Conservation (phyloP, 768 basidiomycete species). For the Lactarius evosmus region DNA sequence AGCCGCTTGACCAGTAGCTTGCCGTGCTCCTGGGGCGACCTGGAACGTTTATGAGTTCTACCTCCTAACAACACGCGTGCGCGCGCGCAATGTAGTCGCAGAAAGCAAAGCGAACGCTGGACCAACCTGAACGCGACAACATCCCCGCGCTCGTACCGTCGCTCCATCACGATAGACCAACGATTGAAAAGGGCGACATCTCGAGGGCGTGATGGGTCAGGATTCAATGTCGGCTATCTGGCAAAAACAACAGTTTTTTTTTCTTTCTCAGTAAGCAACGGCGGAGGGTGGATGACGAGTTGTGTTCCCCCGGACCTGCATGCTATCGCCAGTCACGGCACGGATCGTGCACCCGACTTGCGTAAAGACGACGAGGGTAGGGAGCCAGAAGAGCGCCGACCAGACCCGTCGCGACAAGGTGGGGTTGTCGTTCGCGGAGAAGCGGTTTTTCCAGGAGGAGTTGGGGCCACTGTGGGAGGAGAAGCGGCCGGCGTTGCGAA, state of each 20-base stretch:
- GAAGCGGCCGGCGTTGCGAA: slow-evolving; percentile 3
- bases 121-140: slow-evolving; percentile 23
- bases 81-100: too few relatives aligned
- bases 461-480: slow-evolving; percentile 4
- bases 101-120: too few relatives aligned
- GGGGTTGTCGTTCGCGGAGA: background rate
- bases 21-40: slow-evolving; percentile 23
- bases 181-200: slow-evolving; percentile 26
- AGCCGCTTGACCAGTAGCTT: slow-evolving; percentile 25
- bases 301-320: slow-evolving; percentile 23
- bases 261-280: background rate
- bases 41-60: background rate
- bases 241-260: background rate
- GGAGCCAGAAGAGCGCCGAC: slow-evolving; percentile 23
- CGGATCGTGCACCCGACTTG: slow-evolving; percentile 22
- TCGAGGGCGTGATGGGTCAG: slow-evolving; percentile 20
- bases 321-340: slow-evolving; percentile 25
- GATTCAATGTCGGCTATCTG: slow-evolving; percentile 29
- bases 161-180: slow-evolving; percentile 16
- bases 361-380: slow-evolving; percentile 17
- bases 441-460: slow-evolving; percentile 4
- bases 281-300: background rate
- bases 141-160: slow-evolving; percentile 25
- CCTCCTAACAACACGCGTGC: background rate
- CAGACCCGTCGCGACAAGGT: slow-evolving; percentile 7